These are phyloP conservation scores for Curvularia sp. DNA, from an alignment of 2,329 filamentous ascomycete species.

Conservation along the genomic window DNA sequence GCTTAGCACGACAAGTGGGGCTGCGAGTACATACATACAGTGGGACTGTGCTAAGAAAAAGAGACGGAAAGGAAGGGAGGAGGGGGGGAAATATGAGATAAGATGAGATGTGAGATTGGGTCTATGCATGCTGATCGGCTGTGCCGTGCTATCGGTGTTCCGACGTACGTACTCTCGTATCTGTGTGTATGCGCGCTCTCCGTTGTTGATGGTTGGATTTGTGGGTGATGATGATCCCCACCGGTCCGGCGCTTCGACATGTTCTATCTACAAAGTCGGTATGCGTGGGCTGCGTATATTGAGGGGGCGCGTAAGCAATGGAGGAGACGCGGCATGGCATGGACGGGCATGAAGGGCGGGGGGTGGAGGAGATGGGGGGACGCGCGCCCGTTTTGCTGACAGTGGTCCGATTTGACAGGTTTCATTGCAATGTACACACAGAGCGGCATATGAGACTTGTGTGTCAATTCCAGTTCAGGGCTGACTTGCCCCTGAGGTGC, in stretches of 20 bases:
- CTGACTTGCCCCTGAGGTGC: not conserved
- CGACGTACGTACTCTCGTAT: too few relatives aligned
- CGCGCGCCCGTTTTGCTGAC: not conserved
- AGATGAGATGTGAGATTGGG: not conserved
- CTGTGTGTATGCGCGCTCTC: not conserved
- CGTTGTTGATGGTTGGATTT: not conserved
- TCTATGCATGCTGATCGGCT: not conserved
- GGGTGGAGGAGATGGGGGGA: not conserved
- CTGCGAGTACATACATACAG: not conserved
- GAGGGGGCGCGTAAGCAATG: not conserved
- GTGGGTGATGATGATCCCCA: not conserved
- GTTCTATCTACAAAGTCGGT: not conserved
- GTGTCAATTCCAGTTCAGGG: not conserved
- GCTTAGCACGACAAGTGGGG: not conserved
- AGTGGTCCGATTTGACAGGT: not conserved
- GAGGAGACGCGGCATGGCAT: not conserved
- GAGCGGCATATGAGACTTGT: not conserved
- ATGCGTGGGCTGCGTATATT: not conserved
- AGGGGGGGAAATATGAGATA: not conserved
- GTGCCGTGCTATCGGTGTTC: not conserved
- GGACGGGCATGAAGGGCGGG: not conserved
- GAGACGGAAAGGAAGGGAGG: not conserved
- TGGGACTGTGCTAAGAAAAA: not conserved
- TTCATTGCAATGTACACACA: not conserved
- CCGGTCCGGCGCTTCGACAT: not conserved